phyloP scores from a whole-genome alignment of 2,329 filamentous ascomycete genomes.

The Sclerotinia sclerotiorum region DNA sequence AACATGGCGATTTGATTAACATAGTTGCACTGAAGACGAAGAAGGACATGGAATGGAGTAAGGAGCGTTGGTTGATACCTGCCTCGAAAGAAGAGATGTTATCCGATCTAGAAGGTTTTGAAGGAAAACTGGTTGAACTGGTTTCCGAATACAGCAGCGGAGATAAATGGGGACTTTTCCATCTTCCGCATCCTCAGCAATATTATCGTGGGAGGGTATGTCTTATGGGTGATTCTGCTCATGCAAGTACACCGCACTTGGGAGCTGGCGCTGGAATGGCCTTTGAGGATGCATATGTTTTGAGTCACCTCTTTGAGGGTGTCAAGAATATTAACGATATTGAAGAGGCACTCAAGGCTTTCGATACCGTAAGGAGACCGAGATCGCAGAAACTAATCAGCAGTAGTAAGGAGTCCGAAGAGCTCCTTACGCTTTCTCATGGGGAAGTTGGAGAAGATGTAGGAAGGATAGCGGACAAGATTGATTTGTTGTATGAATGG shows the following conservation, averaged over 20 bases:
- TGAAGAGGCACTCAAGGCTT: constrained; percentile 47
- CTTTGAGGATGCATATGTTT: constrained; percentile 52
- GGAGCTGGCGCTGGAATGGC: constrained; percentile 59
- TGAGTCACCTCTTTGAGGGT: constrained; percentile 47
- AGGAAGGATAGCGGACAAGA: constrained; percentile 40
- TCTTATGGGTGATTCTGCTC: constrained; percentile 62
- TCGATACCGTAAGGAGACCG: constrained; percentile 47
- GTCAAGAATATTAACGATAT: constrained; percentile 40
- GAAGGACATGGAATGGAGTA: constrained; percentile 37
- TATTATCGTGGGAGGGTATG: constrained; percentile 43
- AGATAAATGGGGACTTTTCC: constrained; percentile 49
- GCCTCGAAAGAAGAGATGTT: constrained; percentile 45
- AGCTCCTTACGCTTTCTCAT: constrained; percentile 42
- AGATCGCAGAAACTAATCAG: constrained; percentile 27
- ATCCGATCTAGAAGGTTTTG: constrained; percentile 46
- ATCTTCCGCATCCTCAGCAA: constrained; percentile 43
- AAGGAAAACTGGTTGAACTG: constrained; percentile 30
- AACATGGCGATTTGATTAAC: constrained; percentile 24
- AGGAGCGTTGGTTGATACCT: constrained; percentile 42
- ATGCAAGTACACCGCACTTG: constrained; percentile 60
- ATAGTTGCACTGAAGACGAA: constrained; percentile 19
- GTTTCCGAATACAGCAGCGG: constrained; percentile 32
- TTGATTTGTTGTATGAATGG: constrained; percentile 39
- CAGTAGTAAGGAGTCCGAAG: constrained; percentile 34
- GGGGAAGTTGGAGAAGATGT: constrained; percentile 41